These are phyloP conservation scores for Sergeia podlipaevii DNA, from an alignment of 208 protist genomes.

Conservation along the genomic window DNA sequence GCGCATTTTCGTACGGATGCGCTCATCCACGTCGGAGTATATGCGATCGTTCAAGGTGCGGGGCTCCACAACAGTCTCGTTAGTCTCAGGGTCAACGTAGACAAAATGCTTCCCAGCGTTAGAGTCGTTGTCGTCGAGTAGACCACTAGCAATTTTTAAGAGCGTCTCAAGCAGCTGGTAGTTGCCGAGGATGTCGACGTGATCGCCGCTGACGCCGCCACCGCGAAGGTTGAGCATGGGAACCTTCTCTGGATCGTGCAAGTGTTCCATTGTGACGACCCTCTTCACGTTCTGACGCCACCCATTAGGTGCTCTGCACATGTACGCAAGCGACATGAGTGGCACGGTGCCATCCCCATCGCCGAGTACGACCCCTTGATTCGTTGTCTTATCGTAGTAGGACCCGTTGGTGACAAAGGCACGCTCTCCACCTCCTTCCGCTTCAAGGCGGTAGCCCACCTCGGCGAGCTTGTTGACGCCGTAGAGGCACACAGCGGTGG, in stretches of 20 bases:
- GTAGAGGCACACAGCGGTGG: slow-evolving; percentile 89
- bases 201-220: slow-evolving; percentile 56
- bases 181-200: slow-evolving; percentile 91
- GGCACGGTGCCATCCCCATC: slow-evolving; percentile 92
- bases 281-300: slow-evolving; percentile 75
- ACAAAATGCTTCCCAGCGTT: slow-evolving; percentile 3
- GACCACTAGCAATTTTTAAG: slow-evolving; percentile 66
- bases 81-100: background rate
- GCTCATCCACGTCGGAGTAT: slow-evolving; percentile 61
- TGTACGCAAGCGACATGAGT: slow-evolving; percentile 84
- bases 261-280: slow-evolving; percentile 83
- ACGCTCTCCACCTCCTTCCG: slow-evolving; percentile 9
- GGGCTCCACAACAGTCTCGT: slow-evolving; percentile 6
- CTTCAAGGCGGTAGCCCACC: slow-evolving; percentile 64
- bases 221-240: slow-evolving; percentile 55
- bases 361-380: slow-evolving; percentile 60
- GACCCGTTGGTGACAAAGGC: slow-evolving; percentile 22
- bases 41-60: slow-evolving; percentile 52
- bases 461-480: slow-evolving; percentile 81
- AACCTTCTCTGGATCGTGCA: slow-evolving; percentile 27
- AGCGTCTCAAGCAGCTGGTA: slow-evolving; percentile 72
- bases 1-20: slow-evolving; percentile 25
- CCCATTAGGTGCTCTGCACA: slow-evolving; percentile 86
- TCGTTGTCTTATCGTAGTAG: slow-evolving; percentile 12
- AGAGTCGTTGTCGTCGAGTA: slow-evolving; percentile 25